Evolutionary conservation across 768 basidiomycete species (phyloP).

Genomic region (Cyathus striatus): DNA sequence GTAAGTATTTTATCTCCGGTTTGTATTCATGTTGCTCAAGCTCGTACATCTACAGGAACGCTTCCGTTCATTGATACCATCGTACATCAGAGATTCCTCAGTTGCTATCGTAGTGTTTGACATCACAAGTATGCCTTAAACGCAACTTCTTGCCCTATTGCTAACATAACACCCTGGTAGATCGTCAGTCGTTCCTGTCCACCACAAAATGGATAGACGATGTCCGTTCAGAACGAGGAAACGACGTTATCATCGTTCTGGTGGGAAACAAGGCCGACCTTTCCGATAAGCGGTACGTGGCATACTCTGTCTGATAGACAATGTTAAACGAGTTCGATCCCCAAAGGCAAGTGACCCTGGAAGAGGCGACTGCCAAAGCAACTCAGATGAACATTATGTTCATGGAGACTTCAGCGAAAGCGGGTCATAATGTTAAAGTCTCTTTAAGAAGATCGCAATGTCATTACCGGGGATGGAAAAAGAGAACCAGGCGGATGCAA

Average conservation of each 20-base stretch:
- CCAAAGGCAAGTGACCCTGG: slow-evolving; percentile 92
- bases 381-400: slow-evolving; percentile 94
- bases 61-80: slow-evolving; percentile 95
- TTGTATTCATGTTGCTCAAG: neutral
- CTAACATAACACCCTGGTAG: slow-evolving; percentile 22
- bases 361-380: slow-evolving; percentile 91
- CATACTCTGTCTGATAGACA: neutral
- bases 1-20: slow-evolving; percentile 32
- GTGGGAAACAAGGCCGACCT: slow-evolving; percentile 99
- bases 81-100: slow-evolving; percentile 97
- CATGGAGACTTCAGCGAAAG: slow-evolving; percentile 99
- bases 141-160: slow-evolving; percentile 1
- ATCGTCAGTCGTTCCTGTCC: slow-evolving; percentile 96
- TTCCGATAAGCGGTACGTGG: slow-evolving; percentile 91
- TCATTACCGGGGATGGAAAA: slow-evolving; percentile 95
- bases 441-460: slow-evolving; percentile 99
- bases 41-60: slow-evolving; percentile 62
- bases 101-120: slow-evolving; percentile 99
- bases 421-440: slow-evolving; percentile 98
- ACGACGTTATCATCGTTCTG: slow-evolving; percentile 96
- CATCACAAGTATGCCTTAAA: slow-evolving; percentile 78
- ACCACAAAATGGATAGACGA: slow-evolving; percentile 99
- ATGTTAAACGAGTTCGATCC: slow-evolving; percentile 8
- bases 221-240: slow-evolving; percentile 93
- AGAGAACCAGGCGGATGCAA: slow-evolving; percentile 56